Conservation (phyloP, 495 filamentous ascomycete genomes). For the Penicillium macrosclerotiorum region DNA sequence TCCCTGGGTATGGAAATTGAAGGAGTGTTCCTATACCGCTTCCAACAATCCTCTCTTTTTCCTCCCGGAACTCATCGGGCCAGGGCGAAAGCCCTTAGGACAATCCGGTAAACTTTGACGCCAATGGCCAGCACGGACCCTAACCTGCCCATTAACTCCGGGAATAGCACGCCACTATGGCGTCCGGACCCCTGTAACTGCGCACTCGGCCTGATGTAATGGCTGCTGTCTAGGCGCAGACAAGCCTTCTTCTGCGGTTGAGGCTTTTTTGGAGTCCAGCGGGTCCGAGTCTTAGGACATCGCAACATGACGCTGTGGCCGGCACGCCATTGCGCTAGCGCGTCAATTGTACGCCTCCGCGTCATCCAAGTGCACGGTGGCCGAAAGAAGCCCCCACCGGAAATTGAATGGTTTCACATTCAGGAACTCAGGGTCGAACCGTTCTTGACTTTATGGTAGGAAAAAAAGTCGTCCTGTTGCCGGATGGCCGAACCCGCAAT, state of each 20-base stretch:
- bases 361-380: not conserved
- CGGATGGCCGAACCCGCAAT: too few relatives aligned
- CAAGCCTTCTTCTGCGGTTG: conserved; percentile 7
- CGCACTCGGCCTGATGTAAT: conserved; percentile 7
- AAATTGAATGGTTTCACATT: not conserved
- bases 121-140: conserved; percentile 1
- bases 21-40: not conserved
- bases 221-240: not conserved
- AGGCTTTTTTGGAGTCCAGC: conserved; percentile 8
- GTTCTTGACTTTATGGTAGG: too few relatives aligned
- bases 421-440: not conserved
- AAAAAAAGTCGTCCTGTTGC: too few relatives aligned
- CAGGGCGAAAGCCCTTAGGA: too few relatives aligned
- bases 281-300: not conserved
- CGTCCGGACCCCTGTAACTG: not conserved
- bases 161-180: conserved; percentile 1
- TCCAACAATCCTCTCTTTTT: too few relatives aligned
- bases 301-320: not conserved
- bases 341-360: conserved; percentile 3
- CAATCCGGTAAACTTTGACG: not conserved
- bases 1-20: not conserved
- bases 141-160: conserved; percentile 1
- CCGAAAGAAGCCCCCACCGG: not conserved
- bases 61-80: not conserved
- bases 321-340: not conserved